Conservation (phyloP, 768 basidiomycete species). For the Leucosporidium yakuticum region DNA sequence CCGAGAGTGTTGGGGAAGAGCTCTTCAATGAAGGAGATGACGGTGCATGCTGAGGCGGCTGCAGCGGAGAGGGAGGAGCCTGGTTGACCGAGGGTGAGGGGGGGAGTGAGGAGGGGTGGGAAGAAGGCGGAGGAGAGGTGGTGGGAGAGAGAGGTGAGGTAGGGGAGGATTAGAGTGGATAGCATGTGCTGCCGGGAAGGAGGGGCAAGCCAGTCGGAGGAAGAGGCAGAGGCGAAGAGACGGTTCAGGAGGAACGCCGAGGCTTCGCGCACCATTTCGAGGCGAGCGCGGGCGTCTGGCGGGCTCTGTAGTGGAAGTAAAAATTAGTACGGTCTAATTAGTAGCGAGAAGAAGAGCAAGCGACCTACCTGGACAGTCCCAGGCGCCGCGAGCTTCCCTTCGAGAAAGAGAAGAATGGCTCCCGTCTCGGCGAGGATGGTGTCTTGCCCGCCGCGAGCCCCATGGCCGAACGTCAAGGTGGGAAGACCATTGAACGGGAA, state of each 20-base stretch:
- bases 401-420: neutral
- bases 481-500: neutral
- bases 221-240: neutral
- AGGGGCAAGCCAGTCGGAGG: conserved; percentile 1
- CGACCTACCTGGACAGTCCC: neutral
- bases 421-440: neutral
- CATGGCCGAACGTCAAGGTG: neutral
- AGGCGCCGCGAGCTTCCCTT: neutral
- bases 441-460: neutral
- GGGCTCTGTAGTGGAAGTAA: neutral
- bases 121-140: conserved; percentile 5
- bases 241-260: conserved; percentile 1
- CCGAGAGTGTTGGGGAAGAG: neutral
- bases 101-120: neutral
- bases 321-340: neutral
- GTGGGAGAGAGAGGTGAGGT: conserved; percentile 10
- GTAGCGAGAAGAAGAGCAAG: neutral
- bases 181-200: neutral
- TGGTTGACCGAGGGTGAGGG: conserved; percentile 1
- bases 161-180: neutral
- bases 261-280: conserved; percentile 2
- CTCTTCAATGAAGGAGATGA: neutral
- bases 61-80: neutral
- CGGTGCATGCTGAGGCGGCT: neutral
- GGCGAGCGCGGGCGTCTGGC: neutral